phyloP scores from a whole-genome alignment of 441 rosid genomes.

The Kokia cookei region DNA sequence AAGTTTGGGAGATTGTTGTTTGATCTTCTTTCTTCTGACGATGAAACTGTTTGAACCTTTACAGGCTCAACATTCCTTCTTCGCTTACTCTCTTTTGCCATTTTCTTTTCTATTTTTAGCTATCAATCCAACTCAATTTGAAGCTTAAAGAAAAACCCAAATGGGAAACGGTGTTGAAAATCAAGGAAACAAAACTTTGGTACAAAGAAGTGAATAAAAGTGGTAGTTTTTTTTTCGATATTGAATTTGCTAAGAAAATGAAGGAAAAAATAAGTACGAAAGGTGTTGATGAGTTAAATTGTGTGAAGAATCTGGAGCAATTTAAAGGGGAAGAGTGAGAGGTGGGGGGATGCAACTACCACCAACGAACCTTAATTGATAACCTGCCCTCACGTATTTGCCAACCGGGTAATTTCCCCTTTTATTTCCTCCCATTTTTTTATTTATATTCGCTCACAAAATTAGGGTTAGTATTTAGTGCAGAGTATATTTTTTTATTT shows the following conservation, averaged over 20 bases:
- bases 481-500: too few species aligned
- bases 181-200: not conserved
- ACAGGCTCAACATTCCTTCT: not conserved
- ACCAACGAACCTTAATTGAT: slow-evolving; percentile 51
- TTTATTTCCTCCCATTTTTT: not conserved
- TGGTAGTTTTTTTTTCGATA: not conserved
- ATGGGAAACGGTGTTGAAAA: not conserved
- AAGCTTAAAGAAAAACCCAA: not conserved
- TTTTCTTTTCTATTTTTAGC: not conserved
- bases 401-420: slow-evolving; percentile 7
- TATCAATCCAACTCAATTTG: not conserved
- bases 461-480: too few species aligned
- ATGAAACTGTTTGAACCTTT: not conserved
- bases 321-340: not conserved
- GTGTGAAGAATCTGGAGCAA: slow-evolving; percentile 6
- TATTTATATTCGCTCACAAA: too few species aligned
- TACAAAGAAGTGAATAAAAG: not conserved
- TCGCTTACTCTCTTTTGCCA: slow-evolving; percentile 17
- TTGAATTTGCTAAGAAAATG: not conserved
- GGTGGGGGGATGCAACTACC: slow-evolving; percentile 41
- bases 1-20: slow-evolving; percentile 3
- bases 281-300: not conserved
- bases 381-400: slow-evolving; percentile 26
- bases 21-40: not conserved
- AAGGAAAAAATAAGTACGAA: not conserved